Conservation (phyloP, 768 basidiomycete species). For the Termitomyces sp. region DNA sequence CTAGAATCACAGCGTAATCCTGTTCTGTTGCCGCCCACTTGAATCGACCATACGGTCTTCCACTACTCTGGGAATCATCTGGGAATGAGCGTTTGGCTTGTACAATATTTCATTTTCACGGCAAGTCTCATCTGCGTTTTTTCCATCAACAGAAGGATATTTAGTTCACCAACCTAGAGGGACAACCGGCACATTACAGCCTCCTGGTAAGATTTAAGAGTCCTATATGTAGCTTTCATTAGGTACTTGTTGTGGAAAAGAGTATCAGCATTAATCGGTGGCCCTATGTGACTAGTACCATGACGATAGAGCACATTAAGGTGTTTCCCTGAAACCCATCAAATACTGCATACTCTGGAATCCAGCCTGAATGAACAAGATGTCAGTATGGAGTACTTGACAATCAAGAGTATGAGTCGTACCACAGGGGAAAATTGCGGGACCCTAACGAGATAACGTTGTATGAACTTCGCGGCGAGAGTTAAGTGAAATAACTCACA, state of each 20-base stretch:
- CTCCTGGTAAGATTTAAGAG: background rate
- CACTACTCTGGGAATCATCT: too few species aligned
- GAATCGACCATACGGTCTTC: too few species aligned
- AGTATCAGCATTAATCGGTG: background rate
- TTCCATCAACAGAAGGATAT: too few species aligned
- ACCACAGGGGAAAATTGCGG: background rate
- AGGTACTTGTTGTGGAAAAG: background rate
- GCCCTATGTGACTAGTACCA: background rate
- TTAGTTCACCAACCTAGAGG: background rate
- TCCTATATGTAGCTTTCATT: background rate
- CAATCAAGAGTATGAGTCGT: background rate
- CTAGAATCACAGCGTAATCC: too few species aligned
- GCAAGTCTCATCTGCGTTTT: too few species aligned
- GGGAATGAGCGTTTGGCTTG: too few species aligned
- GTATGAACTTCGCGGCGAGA: background rate
- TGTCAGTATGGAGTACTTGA: background rate
- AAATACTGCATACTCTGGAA: background rate
- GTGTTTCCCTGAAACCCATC: background rate
- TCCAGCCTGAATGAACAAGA: background rate
- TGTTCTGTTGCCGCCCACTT: too few species aligned
- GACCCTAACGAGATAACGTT: background rate
- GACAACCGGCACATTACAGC: slow-evolving; percentile 61
- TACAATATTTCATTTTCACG: too few species aligned
- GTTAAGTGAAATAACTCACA: background rate
- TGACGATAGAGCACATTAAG: background rate